Evolutionary conservation across 768 basidiomycete genomes (phyloP).

Genomic region (Kwoniella shandongensis): DNA sequence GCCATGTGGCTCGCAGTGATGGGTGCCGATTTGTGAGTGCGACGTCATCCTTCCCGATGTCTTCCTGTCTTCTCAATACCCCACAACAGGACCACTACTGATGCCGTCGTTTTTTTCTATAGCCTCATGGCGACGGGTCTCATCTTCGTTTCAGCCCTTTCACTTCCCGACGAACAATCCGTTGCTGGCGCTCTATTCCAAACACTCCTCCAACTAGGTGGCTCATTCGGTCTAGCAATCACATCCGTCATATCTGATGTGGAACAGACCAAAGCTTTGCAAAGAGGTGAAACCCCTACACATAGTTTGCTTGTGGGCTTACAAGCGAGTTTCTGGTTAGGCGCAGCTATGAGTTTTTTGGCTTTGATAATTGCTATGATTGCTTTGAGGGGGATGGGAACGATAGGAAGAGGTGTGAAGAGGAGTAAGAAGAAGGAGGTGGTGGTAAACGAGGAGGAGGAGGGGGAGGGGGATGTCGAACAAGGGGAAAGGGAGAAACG

Average conservation of each 20-base stretch:
- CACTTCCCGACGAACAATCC: constrained; percentile 41
- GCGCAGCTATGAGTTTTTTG: constrained; percentile 36
- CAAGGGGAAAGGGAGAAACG: too few species aligned
- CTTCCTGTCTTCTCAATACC: too few species aligned
- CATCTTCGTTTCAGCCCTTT: constrained; percentile 42
- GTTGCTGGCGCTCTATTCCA: constrained; percentile 47
- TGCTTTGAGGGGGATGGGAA: constrained; percentile 42
- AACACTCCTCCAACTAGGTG: constrained; percentile 44
- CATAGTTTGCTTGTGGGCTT: constrained; percentile 32
- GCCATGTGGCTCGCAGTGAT: constrained; percentile 38
- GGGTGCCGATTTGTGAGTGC: constrained; percentile 44
- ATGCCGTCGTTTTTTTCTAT: not conserved
- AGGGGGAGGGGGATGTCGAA: too few species aligned
- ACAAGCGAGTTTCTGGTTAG: constrained; percentile 46
- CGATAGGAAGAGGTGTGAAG: constrained; percentile 23
- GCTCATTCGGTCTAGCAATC: constrained; percentile 44
- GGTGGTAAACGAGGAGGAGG: too few species aligned
- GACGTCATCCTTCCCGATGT: too few species aligned
- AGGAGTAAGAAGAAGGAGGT: constrained; percentile 1
- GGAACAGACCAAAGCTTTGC: constrained; percentile 19
- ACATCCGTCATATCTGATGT: constrained; percentile 37
- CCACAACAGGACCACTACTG: too few species aligned
- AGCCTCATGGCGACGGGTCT: constrained; percentile 47
- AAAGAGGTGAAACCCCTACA: constrained; percentile 6
- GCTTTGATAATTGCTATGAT: constrained; percentile 33